These are phyloP conservation scores for Geotrichum candidum DNA, from an alignment of 1,139 yeast genomes.

Conservation along the genomic window DNA sequence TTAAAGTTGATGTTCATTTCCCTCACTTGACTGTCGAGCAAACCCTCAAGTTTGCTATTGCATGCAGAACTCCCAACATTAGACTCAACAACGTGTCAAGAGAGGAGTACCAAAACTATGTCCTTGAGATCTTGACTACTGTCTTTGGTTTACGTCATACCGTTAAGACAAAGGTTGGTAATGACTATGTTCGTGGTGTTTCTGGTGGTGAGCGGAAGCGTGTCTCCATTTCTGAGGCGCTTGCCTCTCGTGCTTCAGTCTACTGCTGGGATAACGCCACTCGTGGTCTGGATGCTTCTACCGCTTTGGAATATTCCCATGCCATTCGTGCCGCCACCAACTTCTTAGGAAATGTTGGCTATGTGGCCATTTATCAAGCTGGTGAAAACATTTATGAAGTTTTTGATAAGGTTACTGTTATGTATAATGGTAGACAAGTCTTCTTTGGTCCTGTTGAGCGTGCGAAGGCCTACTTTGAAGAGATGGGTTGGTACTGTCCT, in stretches of 20 bases:
- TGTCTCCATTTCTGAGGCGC: slow-evolving; percentile 54
- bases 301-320: slow-evolving; percentile 61
- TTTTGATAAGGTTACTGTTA: slow-evolving; percentile 59
- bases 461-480: slow-evolving; percentile 50
- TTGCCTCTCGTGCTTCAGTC: slow-evolving; percentile 49
- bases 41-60: slow-evolving; percentile 52
- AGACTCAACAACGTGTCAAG: slow-evolving; percentile 47
- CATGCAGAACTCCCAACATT: slow-evolving; percentile 48
- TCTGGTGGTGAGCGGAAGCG: slow-evolving; percentile 59
- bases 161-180: slow-evolving; percentile 49
- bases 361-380: slow-evolving; percentile 58
- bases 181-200: slow-evolving; percentile 53
- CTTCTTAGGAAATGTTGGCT: slow-evolving; percentile 49
- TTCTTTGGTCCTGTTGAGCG: slow-evolving; percentile 51
- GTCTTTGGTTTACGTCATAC: slow-evolving; percentile 53
- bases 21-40: slow-evolving; percentile 51
- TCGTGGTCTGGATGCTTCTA: slow-evolving; percentile 64
- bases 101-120: slow-evolving; percentile 41
- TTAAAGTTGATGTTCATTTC: slow-evolving; percentile 20
- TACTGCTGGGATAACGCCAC: slow-evolving; percentile 70
- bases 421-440: slow-evolving; percentile 54
- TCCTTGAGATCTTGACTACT: slow-evolving; percentile 46
- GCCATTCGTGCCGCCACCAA: slow-evolving; percentile 58
- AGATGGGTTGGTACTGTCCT: slow-evolving; percentile 59
- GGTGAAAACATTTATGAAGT: slow-evolving; percentile 58